phyloP scores from a whole-genome alignment of 1,284 basidiomycete genomes.

The Blastosporella zonata region DNA sequence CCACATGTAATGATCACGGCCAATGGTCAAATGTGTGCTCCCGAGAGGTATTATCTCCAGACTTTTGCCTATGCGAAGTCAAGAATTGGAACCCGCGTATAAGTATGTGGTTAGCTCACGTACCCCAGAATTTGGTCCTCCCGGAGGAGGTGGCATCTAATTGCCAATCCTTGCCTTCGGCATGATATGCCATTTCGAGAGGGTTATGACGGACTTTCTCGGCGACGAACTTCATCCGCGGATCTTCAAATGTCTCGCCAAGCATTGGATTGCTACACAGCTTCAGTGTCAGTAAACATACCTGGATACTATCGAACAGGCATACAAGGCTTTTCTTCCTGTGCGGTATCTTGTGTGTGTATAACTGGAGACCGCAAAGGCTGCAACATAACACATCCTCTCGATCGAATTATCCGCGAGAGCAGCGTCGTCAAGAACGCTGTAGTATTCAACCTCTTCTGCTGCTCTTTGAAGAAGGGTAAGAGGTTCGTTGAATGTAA shows the following conservation, averaged over 20 bases:
- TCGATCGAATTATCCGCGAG: constrained; percentile 61
- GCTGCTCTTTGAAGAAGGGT: constrained; percentile 77
- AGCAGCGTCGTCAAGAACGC: constrained; percentile 67
- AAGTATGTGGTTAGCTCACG: constrained; percentile 22
- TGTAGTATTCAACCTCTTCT: constrained; percentile 82
- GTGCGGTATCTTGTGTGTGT: constrained; percentile 78
- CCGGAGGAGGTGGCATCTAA: constrained; percentile 69
- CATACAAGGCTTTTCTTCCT: constrained; percentile 85
- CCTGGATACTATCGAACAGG: constrained; percentile 17
- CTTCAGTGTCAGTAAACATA: constrained; percentile 12
- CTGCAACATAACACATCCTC: constrained; percentile 75
- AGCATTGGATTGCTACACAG: constrained; percentile 76
- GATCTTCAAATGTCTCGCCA: constrained; percentile 85
- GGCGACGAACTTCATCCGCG: constrained; percentile 76
- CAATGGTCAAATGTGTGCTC: constrained; percentile 61
- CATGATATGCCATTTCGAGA: constrained; percentile 80
- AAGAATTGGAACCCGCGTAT: constrained; percentile 22
- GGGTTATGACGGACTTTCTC: constrained; percentile 91
- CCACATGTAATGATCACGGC: constrained; percentile 67
- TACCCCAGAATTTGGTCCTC: constrained; percentile 90
- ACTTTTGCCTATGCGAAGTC: constrained; percentile 62
- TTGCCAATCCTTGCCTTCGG: constrained; percentile 76
- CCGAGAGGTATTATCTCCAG: constrained; percentile 82
- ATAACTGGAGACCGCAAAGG: constrained; percentile 83
- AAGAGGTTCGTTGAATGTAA: constrained; percentile 87